Evolutionary conservation across 306 rosid species (phyloP).

Genomic region (Castanopsis chinensis): DNA sequence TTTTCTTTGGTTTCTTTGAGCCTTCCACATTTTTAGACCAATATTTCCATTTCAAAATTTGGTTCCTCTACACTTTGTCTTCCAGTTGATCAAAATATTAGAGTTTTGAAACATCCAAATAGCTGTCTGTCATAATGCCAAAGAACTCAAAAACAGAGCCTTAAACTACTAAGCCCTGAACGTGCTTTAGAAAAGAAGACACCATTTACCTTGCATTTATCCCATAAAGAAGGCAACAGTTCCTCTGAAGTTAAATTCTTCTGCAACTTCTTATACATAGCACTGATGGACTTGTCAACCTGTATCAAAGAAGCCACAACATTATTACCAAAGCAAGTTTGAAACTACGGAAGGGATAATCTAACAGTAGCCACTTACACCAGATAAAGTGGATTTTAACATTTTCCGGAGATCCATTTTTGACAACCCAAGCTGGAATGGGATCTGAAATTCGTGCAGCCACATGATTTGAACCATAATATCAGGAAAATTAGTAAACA

Average conservation of each 20-base stretch:
- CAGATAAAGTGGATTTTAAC: conserved; percentile 81
- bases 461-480: conserved; percentile 14
- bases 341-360: conserved; percentile 4
- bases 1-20: neutral
- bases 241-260: conserved; percentile 95
- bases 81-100: neutral
- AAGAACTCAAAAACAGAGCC: neutral
- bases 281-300: conserved; percentile 80
- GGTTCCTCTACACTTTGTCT: neutral
- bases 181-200: neutral
- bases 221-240: conserved; percentile 96
- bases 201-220: conserved; percentile 85
- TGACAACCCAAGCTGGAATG: conserved; percentile 91
- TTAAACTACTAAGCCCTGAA: neutral
- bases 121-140: neutral
- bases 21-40: neutral
- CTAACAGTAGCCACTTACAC: conserved; percentile 47
- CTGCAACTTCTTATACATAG: conserved; percentile 94
- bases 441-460: conserved; percentile 63
- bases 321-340: conserved; percentile 6
- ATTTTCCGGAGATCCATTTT: conserved; percentile 85
- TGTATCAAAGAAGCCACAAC: conserved; percentile 27
- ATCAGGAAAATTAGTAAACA: neutral
- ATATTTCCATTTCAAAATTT: neutral
- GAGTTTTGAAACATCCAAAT: neutral